Evolutionary conservation across 108 stramenopile species (phyloP).

Genomic region (Cyclotella choctawhatcheeana): DNA sequence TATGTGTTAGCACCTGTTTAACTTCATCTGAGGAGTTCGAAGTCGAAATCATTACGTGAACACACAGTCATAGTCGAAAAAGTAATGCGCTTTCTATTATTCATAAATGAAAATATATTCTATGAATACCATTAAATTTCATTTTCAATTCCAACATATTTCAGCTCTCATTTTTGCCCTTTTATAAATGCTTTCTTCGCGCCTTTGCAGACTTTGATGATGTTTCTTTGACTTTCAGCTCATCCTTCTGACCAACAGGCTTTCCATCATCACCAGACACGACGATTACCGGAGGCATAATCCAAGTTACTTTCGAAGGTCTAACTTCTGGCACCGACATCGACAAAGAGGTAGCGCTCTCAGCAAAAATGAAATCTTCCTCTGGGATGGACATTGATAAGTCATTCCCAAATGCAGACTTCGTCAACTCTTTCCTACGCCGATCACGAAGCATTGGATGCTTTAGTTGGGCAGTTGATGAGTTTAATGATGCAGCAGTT

Average conservation of each 20-base stretch:
- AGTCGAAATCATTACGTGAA: no score
- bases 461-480: not conserved
- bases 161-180: no score
- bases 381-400: slow-evolving; percentile 10
- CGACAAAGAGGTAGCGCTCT: not conserved
- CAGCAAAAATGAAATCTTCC: slow-evolving; percentile 1
- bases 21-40: no score
- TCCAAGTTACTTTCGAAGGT: not conserved
- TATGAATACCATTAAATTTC: no score
- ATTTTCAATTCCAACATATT: no score
- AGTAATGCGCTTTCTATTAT: no score
- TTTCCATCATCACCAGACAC: not conserved
- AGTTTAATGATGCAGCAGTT: not conserved
- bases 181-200: not conserved
- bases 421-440: not conserved
- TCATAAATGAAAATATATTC: no score
- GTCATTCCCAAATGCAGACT: slow-evolving; percentile 3
- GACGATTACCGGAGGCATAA: not conserved
- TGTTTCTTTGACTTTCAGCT: not conserved
- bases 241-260: not conserved
- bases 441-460: not conserved
- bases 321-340: not conserved
- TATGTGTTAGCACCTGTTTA: no score
- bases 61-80: no score
- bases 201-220: not conserved